These are phyloP conservation scores for Picea mariana DNA, from an alignment of 83 land plant genomes.

Conservation along the genomic window DNA sequence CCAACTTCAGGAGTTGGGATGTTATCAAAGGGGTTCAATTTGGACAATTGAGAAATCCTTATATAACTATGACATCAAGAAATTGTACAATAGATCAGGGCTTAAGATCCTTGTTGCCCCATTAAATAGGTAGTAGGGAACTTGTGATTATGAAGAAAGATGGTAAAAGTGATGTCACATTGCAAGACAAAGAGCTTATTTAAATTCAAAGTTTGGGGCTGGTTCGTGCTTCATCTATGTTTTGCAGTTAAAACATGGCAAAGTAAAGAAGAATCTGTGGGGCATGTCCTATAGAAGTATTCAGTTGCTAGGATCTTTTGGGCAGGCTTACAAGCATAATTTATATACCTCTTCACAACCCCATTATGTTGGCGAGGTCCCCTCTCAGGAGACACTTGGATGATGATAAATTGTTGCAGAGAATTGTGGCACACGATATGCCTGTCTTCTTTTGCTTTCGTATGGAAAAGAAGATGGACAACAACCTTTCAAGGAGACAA, in stretches of 20 bases:
- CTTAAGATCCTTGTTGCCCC: not conserved
- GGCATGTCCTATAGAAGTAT: not conserved
- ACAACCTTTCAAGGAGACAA: too few relatives aligned
- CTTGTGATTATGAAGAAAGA: not conserved
- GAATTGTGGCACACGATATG: not conserved
- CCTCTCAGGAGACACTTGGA: not conserved
- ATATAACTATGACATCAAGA: not conserved
- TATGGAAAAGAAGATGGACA: not conserved
- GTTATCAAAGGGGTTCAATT: not conserved
- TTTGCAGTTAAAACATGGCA: not conserved
- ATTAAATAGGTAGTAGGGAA: not conserved
- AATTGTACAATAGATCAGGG: not conserved
- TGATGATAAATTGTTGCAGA: not conserved
- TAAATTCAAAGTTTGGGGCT: not conserved
- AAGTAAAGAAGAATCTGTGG: not conserved
- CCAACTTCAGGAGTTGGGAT: too few relatives aligned
- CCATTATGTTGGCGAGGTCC: too few relatives aligned
- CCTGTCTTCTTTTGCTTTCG: not conserved
- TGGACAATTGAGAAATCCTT: not conserved
- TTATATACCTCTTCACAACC: not conserved
- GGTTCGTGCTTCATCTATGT: not conserved
- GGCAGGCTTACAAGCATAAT: not conserved
- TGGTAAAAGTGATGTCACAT: not conserved
- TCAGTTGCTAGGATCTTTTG: not conserved
- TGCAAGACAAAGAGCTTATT: not conserved